Conservation (phyloP, 768 basidiomycete species). For the Auricularia heimuer region DNA sequence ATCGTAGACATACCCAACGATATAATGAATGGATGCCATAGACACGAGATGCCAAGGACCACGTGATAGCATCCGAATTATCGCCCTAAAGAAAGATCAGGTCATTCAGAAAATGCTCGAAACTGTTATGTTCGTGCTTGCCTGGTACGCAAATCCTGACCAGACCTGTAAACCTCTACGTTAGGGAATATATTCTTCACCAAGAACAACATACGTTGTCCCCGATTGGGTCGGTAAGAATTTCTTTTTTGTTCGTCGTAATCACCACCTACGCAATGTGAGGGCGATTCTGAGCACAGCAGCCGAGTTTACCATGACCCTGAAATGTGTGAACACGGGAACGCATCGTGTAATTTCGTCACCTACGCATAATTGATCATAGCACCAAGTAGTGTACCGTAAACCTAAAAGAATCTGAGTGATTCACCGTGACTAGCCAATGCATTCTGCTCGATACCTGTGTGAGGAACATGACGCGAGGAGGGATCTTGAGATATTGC, state of each 20-base stretch:
- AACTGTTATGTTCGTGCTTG: neutral
- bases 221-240: slow-evolving; percentile 40
- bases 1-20: slow-evolving; percentile 32
- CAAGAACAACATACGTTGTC: slow-evolving; percentile 40
- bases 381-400: slow-evolving; percentile 45
- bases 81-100: slow-evolving; percentile 26
- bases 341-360: neutral
- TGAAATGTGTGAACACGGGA: neutral
- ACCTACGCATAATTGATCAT: slow-evolving; percentile 15
- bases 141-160: neutral
- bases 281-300: slow-evolving; percentile 8
- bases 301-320: slow-evolving; percentile 41
- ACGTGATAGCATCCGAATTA: slow-evolving; percentile 52
- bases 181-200: too few species aligned
- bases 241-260: slow-evolving; percentile 18
- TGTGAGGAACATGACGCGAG: slow-evolving; percentile 53
- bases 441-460: slow-evolving; percentile 35
- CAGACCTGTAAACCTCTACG: neutral
- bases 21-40: slow-evolving; percentile 42
- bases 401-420: neutral
- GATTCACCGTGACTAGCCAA: neutral
- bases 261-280: slow-evolving; percentile 26
- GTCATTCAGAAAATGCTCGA: neutral
- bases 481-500: slow-evolving; percentile 54
- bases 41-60: slow-evolving; percentile 52